Conservation (phyloP, 2,329 filamentous ascomycete genomes). For the Colletotrichum coccodes region DNA sequence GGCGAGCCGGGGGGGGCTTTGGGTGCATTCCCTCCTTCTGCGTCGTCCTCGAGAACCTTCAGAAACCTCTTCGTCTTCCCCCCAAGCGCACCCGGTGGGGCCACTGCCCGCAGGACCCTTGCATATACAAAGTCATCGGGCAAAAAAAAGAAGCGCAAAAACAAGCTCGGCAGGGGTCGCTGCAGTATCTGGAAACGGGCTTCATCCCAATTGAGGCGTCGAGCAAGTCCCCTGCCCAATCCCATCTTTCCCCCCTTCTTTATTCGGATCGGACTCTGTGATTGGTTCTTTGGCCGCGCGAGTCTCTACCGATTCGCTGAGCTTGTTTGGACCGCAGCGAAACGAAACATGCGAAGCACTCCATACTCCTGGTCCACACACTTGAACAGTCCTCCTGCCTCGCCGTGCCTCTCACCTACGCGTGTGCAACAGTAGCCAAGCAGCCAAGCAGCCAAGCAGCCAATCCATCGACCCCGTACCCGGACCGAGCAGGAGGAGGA, state of each 20-base stretch:
- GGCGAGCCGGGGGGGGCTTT: not conserved
- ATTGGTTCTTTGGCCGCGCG: constrained; percentile 9
- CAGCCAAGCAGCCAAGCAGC: constrained; percentile 1
- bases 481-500: constrained; percentile 7
- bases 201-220: constrained; percentile 28
- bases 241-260: constrained; percentile 28
- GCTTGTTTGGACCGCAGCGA: constrained; percentile 34
- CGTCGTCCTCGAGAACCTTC: not conserved
- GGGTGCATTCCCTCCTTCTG: not conserved
- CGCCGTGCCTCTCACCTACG: not conserved
- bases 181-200: constrained; percentile 24
- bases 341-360: constrained; percentile 31
- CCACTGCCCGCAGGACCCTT: constrained; percentile 14
- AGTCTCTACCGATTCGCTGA: constrained; percentile 29
- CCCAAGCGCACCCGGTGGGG: not conserved
- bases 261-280: not conserved
- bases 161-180: constrained; percentile 32
- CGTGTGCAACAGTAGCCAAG: not conserved
- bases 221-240: constrained; percentile 22
- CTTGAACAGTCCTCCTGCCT: not conserved
- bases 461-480: constrained; percentile 10
- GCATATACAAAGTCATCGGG: constrained; percentile 19
- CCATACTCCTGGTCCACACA: not conserved
- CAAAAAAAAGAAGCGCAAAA: constrained; percentile 33
- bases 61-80: not conserved